phyloP scores from a whole-genome alignment of 108 stramenopile species.

The Skeletonema tropicum region DNA sequence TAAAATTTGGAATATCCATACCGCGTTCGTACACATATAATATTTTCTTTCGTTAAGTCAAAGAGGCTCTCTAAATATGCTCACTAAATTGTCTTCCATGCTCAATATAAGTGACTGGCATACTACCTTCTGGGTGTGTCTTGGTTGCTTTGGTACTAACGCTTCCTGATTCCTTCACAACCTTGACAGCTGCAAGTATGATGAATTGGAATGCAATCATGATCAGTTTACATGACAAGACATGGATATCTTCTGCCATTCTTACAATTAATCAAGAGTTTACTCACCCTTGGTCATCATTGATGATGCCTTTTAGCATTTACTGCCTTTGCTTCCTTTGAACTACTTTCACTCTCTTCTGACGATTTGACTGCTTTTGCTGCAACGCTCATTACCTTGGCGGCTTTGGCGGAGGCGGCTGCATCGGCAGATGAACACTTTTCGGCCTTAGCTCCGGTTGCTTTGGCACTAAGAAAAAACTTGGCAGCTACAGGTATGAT shows the following conservation, averaged over 20 bases:
- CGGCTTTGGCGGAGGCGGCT: neutral
- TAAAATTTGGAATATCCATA: neutral
- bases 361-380: neutral
- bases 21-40: too few relatives aligned
- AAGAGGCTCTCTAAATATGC: neutral
- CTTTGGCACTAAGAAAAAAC: too few relatives aligned
- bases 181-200: neutral
- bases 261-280: too few relatives aligned
- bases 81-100: neutral
- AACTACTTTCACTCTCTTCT: neutral
- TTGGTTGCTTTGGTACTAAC: neutral
- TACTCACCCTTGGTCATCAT: neutral
- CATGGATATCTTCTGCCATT: neutral
- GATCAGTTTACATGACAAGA: neutral
- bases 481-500: too few relatives aligned
- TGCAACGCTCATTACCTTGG: neutral
- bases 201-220: neutral
- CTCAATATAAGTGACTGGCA: too few relatives aligned
- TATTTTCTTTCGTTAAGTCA: too few relatives aligned
- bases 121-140: too few relatives aligned
- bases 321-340: neutral
- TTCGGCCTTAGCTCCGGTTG: neutral
- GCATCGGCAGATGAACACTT: neutral
- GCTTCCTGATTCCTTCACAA: too few relatives aligned
- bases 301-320: conserved; percentile 1